Evolutionary conservation across 2,329 filamentous ascomycete genomes (phyloP).

Genomic region (Ophioceras dolichostomum): DNA sequence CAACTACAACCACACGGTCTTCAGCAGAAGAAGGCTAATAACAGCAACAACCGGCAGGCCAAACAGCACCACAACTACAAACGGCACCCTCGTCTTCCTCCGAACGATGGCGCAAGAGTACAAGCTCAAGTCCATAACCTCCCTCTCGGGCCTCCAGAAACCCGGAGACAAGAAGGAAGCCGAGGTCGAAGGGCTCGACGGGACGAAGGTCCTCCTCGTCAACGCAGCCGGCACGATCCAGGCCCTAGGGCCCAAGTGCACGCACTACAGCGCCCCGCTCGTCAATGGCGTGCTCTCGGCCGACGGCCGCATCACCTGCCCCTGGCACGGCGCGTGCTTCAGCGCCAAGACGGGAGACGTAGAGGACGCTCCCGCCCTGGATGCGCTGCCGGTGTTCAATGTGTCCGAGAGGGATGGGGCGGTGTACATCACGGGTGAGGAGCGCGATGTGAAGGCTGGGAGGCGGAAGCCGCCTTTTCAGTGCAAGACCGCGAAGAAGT

Average conservation of each 20-base stretch:
- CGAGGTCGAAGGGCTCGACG: conserved; percentile 81
- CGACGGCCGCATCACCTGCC: conserved; percentile 77
- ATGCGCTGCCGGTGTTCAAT: conserved; percentile 74
- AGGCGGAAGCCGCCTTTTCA: conserved; percentile 63
- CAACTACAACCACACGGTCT: no score
- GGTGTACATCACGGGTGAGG: conserved; percentile 74
- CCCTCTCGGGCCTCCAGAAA: conserved; percentile 50
- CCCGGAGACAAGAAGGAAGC: conserved; percentile 77
- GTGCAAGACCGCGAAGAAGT: conserved; percentile 33
- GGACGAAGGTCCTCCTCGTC: conserved; percentile 74
- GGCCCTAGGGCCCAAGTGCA: conserved; percentile 74
- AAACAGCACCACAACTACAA: background rate
- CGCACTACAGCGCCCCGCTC: conserved; percentile 80
- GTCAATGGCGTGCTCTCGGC: conserved; percentile 74
- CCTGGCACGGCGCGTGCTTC: conserved; percentile 98
- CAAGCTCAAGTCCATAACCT: conserved; percentile 65
- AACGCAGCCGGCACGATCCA: conserved; percentile 66
- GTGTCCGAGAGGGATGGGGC: conserved; percentile 69
- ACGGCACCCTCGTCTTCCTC: conserved; percentile 28
- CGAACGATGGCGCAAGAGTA: conserved; percentile 42
- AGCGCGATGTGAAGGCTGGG: conserved; percentile 64
- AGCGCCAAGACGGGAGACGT: conserved; percentile 82
- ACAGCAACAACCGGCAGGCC: no score
- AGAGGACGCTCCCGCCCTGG: conserved; percentile 85
- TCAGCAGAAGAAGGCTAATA: no score